Base-by-base conservation (phyloP, 345 rosid species). In the Sisymbrium irio region DNA sequence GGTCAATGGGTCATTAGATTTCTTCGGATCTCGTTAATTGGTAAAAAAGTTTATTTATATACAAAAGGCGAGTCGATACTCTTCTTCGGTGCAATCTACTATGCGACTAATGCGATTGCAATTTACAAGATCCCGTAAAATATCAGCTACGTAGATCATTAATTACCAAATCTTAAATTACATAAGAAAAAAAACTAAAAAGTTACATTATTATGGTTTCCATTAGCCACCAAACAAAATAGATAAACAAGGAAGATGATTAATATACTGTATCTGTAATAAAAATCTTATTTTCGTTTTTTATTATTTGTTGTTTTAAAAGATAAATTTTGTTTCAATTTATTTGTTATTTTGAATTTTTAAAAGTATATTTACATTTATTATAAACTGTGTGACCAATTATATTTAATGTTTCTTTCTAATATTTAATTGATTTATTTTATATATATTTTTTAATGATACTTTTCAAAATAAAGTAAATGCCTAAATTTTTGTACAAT, bases 11-110 rank as follows among this genome's bases (percentile, higher is more conserved):
- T 42, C 45, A 18, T 22, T 49, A 60, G 22, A 54, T 73, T 33
- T 73, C n/a, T 54, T 15, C 49, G 49, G 63, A 64, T 64, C 71
- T 55, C 58, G 58, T 49, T 20, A 49, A 49, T 17, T 35, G 20
- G 28, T 51, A 39, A 40, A 62, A n/a, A n/a, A n/a, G n/a, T n/a
- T n/a, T n/a, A 30, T 39, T 59, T 9, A 10, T 9, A 18, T 4
- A 33, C 35, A 45, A 30, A 30, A 45, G 10, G 11, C 44, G 3
- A 59, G n/a, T 45, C 37, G 36, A 58, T 70, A 56, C 12, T 36
- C 62, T 61, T 60, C 39, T 22, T 49, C 19, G 67, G 67, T 60
- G 9, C 65, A 54, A 54, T 39, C 40, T 67, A 54, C 53, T 15
- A 30, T 30, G 33, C 33, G 7, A 30, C 6, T 30, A 13, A 69